Conservation (phyloP, 164 flowering plant genomes). For the Brasenia schreberi region DNA sequence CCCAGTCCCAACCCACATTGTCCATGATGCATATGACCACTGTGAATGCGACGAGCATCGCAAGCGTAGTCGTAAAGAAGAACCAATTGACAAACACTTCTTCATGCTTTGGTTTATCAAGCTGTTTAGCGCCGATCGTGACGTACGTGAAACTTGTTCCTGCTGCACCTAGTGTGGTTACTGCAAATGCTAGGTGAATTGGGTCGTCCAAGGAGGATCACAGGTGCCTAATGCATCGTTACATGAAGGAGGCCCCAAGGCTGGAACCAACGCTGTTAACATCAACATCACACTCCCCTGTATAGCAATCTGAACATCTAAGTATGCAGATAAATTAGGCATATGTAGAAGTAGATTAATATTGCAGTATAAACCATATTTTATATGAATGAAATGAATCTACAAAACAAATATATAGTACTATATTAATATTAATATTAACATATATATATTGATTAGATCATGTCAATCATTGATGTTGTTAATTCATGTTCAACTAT, state of each 20-base stretch:
- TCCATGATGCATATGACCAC: slow-evolving; percentile 36
- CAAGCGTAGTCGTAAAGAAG: slow-evolving; percentile 16
- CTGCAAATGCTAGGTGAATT: slow-evolving; percentile 12
- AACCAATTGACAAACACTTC: slow-evolving; percentile 47
- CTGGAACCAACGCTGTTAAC: slow-evolving; percentile 22
- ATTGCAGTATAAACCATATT: too few species aligned
- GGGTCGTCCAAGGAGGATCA: slow-evolving; percentile 9
- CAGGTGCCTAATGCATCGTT: slow-evolving; percentile 1
- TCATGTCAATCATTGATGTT: too few species aligned
- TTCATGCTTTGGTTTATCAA: slow-evolving; percentile 16
- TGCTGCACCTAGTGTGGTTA: slow-evolving; percentile 21
- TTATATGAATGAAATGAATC: too few species aligned
- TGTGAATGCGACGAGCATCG: slow-evolving; percentile 7
- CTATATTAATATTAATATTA: too few species aligned
- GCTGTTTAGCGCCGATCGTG: slow-evolving; percentile 38
- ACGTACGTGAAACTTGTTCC: slow-evolving; percentile 30
- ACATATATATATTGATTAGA: too few species aligned
- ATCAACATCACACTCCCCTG: slow-evolving; percentile 30
- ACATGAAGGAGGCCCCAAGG: slow-evolving; percentile 32
- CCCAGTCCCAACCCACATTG: slow-evolving; percentile 33
- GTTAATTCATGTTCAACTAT: too few species aligned
- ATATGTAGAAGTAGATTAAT: too few species aligned
- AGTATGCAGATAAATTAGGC: too few species aligned
- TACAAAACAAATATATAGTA: too few species aligned
- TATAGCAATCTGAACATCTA: neutral